Evolutionary conservation across 2,329 filamentous ascomycete genomes (phyloP).

Genomic region (Fusarium sambucinum): DNA sequence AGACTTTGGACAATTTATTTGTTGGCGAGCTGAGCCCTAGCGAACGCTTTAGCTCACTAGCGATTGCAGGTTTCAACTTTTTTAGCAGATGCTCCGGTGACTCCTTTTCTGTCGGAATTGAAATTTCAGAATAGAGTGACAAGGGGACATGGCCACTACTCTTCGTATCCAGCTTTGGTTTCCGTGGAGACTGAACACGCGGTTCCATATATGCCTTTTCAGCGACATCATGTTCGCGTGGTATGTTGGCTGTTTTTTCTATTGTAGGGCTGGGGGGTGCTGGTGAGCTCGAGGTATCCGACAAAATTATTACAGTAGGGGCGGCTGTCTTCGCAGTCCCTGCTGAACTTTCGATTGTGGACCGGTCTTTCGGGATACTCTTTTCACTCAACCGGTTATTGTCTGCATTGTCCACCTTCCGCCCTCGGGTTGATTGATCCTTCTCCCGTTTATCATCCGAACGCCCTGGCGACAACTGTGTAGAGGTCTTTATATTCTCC

Average conservation of each 20-base stretch:
- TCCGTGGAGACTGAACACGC: not conserved
- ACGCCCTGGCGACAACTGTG: not conserved
- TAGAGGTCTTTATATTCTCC: not conserved
- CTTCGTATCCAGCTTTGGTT: constrained; percentile 6
- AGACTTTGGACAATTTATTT: not conserved
- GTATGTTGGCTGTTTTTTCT: not conserved
- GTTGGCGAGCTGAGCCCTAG: not conserved
- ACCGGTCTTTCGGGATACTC: not conserved
- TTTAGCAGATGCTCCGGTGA: not conserved
- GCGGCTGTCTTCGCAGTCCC: not conserved
- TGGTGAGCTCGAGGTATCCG: not conserved
- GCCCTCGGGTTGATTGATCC: not conserved
- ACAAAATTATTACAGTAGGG: not conserved
- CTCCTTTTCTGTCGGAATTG: not conserved
- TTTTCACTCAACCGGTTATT: not conserved
- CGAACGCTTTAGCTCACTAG: not conserved
- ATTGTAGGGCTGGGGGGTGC: not conserved
- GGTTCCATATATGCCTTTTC: constrained; percentile 10
- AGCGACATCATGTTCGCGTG: not conserved
- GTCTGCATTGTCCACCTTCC: not conserved
- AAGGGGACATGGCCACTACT: not conserved
- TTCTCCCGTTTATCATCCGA: not conserved
- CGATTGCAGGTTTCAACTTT: not conserved
- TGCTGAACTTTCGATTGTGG: not conserved
- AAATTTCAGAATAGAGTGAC: not conserved